These are phyloP conservation scores for Cocos nucifera DNA, from an alignment of 176 grass and related monocot genomes.

Conservation along the genomic window DNA sequence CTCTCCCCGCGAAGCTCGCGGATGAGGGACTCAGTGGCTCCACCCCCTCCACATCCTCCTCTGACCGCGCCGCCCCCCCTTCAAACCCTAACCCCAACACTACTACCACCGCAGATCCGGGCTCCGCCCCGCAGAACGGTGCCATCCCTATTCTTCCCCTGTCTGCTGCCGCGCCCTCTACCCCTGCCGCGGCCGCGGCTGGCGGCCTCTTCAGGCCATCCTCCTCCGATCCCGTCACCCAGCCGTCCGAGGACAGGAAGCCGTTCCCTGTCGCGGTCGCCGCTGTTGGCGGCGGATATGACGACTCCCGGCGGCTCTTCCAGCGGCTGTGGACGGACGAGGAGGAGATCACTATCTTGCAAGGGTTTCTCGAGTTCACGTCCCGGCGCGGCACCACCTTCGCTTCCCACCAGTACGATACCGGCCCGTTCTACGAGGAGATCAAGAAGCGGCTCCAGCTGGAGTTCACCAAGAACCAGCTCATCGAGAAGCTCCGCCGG, in stretches of 20 bases:
- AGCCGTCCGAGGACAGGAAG: neutral
- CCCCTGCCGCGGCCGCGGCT: neutral
- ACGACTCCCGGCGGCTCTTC: conserved; percentile 81
- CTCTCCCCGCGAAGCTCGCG: too few species aligned
- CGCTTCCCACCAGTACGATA: conserved; percentile 93
- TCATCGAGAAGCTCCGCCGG: conserved; percentile 90
- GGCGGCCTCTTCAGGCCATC: neutral
- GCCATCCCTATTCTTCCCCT: conserved; percentile 1
- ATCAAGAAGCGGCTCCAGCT: conserved; percentile 58
- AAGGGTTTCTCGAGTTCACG: conserved; percentile 80
- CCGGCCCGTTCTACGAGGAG: conserved; percentile 82
- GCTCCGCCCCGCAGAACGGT: conserved; percentile 5
- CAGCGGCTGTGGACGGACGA: conserved; percentile 91
- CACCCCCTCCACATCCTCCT: neutral
- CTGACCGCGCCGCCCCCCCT: too few species aligned
- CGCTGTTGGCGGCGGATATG: conserved; percentile 2
- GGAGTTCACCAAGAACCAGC: conserved; percentile 85
- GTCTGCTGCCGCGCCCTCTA: neutral
- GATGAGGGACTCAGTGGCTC: neutral
- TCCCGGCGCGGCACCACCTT: conserved; percentile 78
- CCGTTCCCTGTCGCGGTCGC: neutral
- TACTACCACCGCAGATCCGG: neutral
- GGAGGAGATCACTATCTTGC: conserved; percentile 79
- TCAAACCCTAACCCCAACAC: conserved; percentile 1
- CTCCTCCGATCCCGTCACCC: neutral